Conservation (phyloP, 2,329 filamentous ascomycete species). For the Alternaria triticimaculans region DNA sequence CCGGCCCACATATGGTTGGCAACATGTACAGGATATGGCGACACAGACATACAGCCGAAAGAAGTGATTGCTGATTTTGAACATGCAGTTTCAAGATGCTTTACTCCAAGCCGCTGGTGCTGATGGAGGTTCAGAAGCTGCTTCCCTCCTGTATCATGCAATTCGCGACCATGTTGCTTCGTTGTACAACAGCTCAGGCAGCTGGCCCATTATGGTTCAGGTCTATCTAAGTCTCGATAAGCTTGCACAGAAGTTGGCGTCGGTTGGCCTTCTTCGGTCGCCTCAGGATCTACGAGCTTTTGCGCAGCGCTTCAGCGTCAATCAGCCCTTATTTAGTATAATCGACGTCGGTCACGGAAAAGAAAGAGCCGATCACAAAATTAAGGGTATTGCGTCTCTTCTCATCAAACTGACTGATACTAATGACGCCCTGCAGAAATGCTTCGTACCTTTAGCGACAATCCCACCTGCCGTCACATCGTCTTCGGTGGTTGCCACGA, state of each 20-base stretch:
- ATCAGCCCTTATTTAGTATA: conserved; percentile 56
- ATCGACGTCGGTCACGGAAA: conserved; percentile 57
- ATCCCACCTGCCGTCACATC: conserved; percentile 56
- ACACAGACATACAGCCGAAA: not conserved
- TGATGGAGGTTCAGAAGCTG: conserved; percentile 56
- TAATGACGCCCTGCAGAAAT: conserved; percentile 45
- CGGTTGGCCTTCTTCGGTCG: conserved; percentile 49
- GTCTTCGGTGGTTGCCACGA: conserved; percentile 58
- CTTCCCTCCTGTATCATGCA: conserved; percentile 51
- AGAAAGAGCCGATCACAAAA: conserved; percentile 56
- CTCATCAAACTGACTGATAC: not conserved
- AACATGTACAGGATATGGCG: not conserved
- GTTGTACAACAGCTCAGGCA: conserved; percentile 49
- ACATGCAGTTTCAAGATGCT: conserved; percentile 52
- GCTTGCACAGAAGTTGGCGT: conserved; percentile 51
- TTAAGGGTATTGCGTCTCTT: conserved; percentile 44
- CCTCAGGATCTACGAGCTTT: conserved; percentile 52
- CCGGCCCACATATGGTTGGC: not conserved
- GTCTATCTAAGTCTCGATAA: conserved; percentile 57
- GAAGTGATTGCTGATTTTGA: not conserved
- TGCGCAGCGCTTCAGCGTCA: conserved; percentile 52
- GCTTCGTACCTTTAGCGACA: conserved; percentile 54
- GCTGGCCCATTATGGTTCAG: conserved; percentile 56
- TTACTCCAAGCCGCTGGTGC: conserved; percentile 49
- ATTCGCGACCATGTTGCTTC: conserved; percentile 52